A percentile compares a stretch with the other conserved stretches of the same genome.
Conservation (phyloP, 129 eudicot species). For the Logfia minima region DNA sequence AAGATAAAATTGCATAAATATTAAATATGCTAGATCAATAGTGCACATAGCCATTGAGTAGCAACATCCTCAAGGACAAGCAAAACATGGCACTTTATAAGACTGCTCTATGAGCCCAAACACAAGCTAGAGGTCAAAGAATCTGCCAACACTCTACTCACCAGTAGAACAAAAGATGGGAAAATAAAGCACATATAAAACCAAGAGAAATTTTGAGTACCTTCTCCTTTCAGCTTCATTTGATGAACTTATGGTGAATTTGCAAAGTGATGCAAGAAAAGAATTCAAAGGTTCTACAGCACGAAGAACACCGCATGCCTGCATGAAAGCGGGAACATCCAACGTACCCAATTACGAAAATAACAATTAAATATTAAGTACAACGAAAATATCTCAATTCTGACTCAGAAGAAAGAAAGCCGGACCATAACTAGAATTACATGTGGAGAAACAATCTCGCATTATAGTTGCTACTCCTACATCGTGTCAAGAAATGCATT, state of each 20-base stretch:
- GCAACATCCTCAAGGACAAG: not conserved
- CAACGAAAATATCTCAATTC: conserved; percentile 11
- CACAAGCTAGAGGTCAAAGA: not conserved
- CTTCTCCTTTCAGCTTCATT: conserved; percentile 74
- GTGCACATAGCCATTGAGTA: conserved; percentile 6
- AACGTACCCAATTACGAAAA: conserved; percentile 2
- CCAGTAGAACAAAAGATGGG: not conserved
- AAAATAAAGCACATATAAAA: conserved; percentile 10
- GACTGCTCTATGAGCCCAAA: not conserved
- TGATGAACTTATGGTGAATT: conserved; percentile 85
- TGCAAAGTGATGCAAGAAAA: conserved; percentile 96
- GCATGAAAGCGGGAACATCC: conserved; percentile 24
- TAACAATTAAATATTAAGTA: conserved; percentile 5
- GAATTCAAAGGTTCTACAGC: conserved; percentile 96
- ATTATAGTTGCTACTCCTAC: not conserved
- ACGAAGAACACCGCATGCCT: conserved; percentile 99
- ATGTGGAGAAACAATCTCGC: conserved; percentile 3
- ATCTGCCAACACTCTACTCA: not conserved
- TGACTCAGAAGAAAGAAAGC: conserved; percentile 9
- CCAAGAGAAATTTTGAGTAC: conserved; percentile 37
- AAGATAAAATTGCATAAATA: not conserved
- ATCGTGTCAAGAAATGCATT: not conserved
- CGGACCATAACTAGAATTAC: conserved; percentile 9
- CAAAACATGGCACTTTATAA: not conserved
- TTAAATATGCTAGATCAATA: not conserved